Evolutionary conservation across 2,329 filamentous ascomycete species (phyloP), one percentile per base, ranked within the genome.

Genomic region (Triangularia setosa): DNA sequence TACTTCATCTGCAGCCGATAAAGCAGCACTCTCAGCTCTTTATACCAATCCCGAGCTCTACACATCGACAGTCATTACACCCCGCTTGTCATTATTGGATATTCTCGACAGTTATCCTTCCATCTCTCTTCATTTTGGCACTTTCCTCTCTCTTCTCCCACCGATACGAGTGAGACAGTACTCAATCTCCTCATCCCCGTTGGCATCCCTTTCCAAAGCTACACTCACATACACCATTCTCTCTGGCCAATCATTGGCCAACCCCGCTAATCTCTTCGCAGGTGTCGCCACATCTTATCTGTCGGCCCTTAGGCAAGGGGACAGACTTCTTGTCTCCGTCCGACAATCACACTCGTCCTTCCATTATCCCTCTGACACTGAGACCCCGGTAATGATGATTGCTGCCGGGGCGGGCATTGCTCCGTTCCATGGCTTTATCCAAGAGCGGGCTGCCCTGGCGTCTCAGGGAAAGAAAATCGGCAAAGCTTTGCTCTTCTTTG

Each of bases 81-180:
- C 88, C 70, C 83, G 84, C 9, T 77, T 87, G 21, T 89, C 87
- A 0, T 77, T 90, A 0, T 79, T 94, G 6, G 89, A 93, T 66
- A 79, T 94, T 1, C 81, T 94, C 1, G 87, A 91, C 71, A 80
- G 82, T 11, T 89, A 87, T 72, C 80, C 84, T 0, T 76, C 79
- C 0, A 79, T 90, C 30, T 76, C 83, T 2, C 75, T 94, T 0
- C 82, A 90, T 0, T 82, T 95, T 24, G 83, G 83, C 3, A 77
- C 84, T 18, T 94, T 90, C 78, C 80, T 95, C 7, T 81, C 82
- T 33, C 88, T 92, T 81, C 83, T 93, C 0, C 89, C 90, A 1
- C 88, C 90, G 0, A 91, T 95, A 87, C 87, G 90, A 27, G 82
- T 91, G 44, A 84, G 90, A n/a, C 88, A 91, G 74, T 93, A 93